phyloP scores from a whole-genome alignment of 2,329 filamentous ascomycete genomes.

The Thermothelomyces thermophilus region DNA sequence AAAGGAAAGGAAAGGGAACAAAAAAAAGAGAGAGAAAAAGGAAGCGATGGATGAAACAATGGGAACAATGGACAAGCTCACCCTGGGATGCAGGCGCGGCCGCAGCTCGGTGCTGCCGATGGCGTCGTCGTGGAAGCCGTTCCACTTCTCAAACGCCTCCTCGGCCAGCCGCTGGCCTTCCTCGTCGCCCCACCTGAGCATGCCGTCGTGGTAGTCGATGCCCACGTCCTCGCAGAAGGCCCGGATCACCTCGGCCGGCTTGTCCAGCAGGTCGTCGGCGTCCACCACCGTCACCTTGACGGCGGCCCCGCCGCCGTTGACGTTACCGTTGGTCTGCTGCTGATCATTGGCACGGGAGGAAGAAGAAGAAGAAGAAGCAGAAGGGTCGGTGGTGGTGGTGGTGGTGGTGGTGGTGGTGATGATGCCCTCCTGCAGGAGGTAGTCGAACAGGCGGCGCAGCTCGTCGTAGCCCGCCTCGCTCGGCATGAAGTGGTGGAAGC shows the following conservation, averaged over 20 bases:
- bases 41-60: constrained; percentile 6
- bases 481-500: constrained; percentile 81
- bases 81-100: constrained; percentile 57
- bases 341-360: too few species aligned
- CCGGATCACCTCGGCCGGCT: constrained; percentile 67
- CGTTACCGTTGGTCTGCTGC: background rate
- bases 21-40: background rate
- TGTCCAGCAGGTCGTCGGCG: constrained; percentile 87
- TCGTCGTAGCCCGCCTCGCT: constrained; percentile 87
- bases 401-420: constrained; percentile 33
- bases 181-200: constrained; percentile 84
- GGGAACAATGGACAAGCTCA: constrained; percentile 31
- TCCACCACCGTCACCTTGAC: constrained; percentile 80
- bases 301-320: constrained; percentile 15
- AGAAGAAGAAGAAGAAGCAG: too few species aligned
- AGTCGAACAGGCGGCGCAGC: constrained; percentile 81
- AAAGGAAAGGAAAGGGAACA: background rate
- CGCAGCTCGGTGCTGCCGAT: constrained; percentile 73
- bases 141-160: constrained; percentile 90
- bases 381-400: too few species aligned
- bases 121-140: constrained; percentile 92
- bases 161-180: constrained; percentile 63
- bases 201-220: constrained; percentile 65
- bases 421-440: constrained; percentile 60
- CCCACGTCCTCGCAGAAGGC: constrained; percentile 78